These are phyloP conservation scores for Bipolaris gigantea DNA, from an alignment of 2,329 filamentous ascomycete genomes.

Conservation along the genomic window DNA sequence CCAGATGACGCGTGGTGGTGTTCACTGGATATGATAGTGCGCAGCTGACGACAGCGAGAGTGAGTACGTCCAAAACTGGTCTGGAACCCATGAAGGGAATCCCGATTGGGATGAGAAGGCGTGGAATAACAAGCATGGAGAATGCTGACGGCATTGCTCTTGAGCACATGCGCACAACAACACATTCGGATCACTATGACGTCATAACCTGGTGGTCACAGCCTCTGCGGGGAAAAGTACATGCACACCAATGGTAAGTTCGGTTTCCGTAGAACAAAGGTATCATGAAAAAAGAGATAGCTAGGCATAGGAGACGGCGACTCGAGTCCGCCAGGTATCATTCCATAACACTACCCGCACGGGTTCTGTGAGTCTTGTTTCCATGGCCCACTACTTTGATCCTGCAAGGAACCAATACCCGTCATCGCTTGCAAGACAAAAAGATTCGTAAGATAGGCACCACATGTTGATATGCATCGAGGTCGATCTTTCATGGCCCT, in stretches of 20 bases:
- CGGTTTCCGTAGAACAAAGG: slow-evolving; percentile 1
- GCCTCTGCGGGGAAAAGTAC: neutral
- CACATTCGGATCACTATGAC: neutral
- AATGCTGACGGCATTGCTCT: neutral
- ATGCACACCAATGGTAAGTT: neutral
- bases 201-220: neutral
- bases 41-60: slow-evolving; percentile 1
- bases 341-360: slow-evolving; percentile 34
- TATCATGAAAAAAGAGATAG: slow-evolving; percentile 18
- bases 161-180: neutral
- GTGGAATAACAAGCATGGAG: neutral
- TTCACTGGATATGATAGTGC: neutral
- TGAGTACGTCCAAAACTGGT: slow-evolving; percentile 6
- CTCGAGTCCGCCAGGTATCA: slow-evolving; percentile 44
- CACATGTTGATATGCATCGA: slow-evolving; percentile 9
- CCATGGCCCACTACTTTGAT: slow-evolving; percentile 29
- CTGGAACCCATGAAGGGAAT: neutral
- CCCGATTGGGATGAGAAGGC: neutral
- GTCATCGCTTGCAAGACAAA: slow-evolving; percentile 17
- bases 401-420: slow-evolving; percentile 18
- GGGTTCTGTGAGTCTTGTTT: slow-evolving; percentile 24
- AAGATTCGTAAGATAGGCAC: slow-evolving; percentile 20
- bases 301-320: slow-evolving; percentile 30
- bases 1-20: neutral
- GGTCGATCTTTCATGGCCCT: neutral